phyloP scores from a whole-genome alignment of 1,139 yeast genomes.

The Blastobotrys petasosporus region DNA sequence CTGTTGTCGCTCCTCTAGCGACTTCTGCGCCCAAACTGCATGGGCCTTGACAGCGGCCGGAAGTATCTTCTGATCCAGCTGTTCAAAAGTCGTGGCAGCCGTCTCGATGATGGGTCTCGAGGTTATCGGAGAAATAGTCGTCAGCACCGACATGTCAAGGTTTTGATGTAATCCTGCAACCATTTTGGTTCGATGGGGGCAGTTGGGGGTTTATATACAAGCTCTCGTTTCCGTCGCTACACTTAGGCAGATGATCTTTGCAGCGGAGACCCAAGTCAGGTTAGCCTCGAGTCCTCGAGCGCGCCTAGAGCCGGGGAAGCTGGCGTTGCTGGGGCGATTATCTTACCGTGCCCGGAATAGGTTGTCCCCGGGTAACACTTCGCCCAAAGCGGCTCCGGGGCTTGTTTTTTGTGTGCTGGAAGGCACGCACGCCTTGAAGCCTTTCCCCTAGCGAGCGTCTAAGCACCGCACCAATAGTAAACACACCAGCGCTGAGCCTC shows the following conservation, averaged over 20 bases:
- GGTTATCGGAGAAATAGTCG: slow-evolving; percentile 32
- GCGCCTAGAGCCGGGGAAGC: no score
- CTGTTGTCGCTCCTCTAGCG: slow-evolving; percentile 29
- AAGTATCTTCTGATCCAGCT: slow-evolving; percentile 22
- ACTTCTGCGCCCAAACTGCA: slow-evolving; percentile 26
- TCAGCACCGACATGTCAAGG: slow-evolving; percentile 20
- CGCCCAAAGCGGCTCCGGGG: no score
- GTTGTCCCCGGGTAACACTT: no score
- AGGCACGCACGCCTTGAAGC: no score
- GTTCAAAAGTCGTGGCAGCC: slow-evolving; percentile 25
- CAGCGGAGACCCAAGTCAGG: no score
- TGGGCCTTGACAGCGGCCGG: slow-evolving; percentile 30
- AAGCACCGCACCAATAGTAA: no score
- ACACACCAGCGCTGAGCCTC: background rate
- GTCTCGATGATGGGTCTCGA: slow-evolving; percentile 28
- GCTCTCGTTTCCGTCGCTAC: background rate
- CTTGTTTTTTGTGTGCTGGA: no score
- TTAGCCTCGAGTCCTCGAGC: no score
- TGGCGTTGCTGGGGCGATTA: no score
- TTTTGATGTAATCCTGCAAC: background rate
- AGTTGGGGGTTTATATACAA: background rate
- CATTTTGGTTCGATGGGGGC: background rate
- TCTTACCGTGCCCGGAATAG: no score
- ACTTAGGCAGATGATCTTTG: no score
- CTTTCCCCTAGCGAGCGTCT: no score